Evolutionary conservation across 306 rosid species (phyloP), one percentile per base, ranked within the genome.

Genomic region (Lablab purpureus): DNA sequence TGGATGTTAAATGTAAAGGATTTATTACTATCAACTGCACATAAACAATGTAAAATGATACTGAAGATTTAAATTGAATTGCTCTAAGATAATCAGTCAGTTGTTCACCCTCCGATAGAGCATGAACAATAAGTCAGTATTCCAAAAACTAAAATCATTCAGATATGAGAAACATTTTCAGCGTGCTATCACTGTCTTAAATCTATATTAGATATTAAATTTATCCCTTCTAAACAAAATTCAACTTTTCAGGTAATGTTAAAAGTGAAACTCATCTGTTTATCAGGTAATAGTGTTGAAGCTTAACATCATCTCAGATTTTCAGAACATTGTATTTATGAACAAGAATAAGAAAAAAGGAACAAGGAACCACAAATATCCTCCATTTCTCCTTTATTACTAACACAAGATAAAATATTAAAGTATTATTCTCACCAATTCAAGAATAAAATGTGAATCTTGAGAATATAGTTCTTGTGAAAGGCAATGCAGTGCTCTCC

Each of bases 401-500:
- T 21, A 77, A 46, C 69, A 74, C 50, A 73, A 50, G 28, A 10
- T 32, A 81, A 71, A 30, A 77, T n/a, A 17, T 13, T 71, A 56
- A 84, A 52, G 46, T 15, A 49, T 54, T 75, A 77, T 22, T 58
- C 87, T 90, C 78, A 94, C 99, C 97, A 94, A 87, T 82, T 94
- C 99, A 83, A 94, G 99, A 82, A 94, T 90, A 85, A 94, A 94
- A 84, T 94, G 99, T 12, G 97, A 94, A 88, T 94, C 99, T 76
- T 94, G 99, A 68, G 99, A 94, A 86, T 94, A 94, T 56, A 94
- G 87, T 79, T 94, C 97, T 62, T 94, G 97, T 30, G 99, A 94
- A 89, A 94, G 99, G 80, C 99, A 94, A 74, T 94, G 97, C 76
- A 94, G 88, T 71, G 99, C 99, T 88, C 99, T 92, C 76, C 99